These are phyloP conservation scores for Euryodendron excelsum DNA, from an alignment of 148 eudicot species.

Conservation along the genomic window DNA sequence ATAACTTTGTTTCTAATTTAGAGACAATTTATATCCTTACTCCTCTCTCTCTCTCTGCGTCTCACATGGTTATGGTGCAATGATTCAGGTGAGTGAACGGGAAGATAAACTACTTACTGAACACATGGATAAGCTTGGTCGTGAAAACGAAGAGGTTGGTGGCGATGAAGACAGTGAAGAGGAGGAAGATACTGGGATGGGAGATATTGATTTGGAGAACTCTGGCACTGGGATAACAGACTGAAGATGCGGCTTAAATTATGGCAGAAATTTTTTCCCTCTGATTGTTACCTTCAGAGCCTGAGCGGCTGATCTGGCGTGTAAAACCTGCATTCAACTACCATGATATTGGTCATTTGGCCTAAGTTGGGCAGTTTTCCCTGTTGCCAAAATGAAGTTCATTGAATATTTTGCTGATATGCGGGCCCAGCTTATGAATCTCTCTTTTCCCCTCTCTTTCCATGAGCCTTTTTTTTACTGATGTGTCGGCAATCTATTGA, in stretches of 20 bases:
- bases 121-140: conserved; percentile 11
- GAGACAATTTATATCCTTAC: no score
- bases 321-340: not conserved
- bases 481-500: no score
- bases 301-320: not conserved
- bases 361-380: not conserved
- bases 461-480: no score
- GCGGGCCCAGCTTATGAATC: no score
- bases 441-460: no score
- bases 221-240: conserved; percentile 13
- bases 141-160: conserved; percentile 11
- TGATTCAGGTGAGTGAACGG: conserved; percentile 17
- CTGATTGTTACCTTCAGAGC: not conserved
- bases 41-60: not conserved
- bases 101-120: conserved; percentile 16
- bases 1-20: no score
- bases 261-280: not conserved
- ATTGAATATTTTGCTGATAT: no score
- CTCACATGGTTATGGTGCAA: not conserved
- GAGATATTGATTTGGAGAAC: conserved; percentile 16
- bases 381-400: not conserved
- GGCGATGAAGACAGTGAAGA: conserved; percentile 18
- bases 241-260: not conserved
- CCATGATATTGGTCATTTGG: not conserved
- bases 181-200: conserved; percentile 22